These are phyloP conservation scores for Collariella sp. DNA, from an alignment of 495 filamentous ascomycete species.

Conservation along the genomic window DNA sequence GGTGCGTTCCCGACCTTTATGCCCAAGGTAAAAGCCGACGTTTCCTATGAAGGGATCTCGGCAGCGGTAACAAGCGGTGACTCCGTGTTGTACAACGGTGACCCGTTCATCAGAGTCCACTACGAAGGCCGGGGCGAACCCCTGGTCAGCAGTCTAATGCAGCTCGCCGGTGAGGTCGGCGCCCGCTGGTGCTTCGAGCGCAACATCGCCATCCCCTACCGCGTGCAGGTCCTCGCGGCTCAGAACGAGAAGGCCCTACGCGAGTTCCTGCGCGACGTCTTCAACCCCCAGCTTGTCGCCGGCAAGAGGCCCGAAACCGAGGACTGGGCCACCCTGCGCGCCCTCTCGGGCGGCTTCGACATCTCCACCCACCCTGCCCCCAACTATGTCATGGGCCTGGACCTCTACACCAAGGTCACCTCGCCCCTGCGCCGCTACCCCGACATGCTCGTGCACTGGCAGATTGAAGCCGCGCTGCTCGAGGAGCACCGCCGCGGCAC, in stretches of 20 bases:
- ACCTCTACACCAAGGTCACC: constrained; percentile 70
- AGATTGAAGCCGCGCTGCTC: constrained; percentile 74
- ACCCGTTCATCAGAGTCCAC: constrained; percentile 35
- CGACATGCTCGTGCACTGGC: constrained; percentile 84
- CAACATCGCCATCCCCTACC: constrained; percentile 69
- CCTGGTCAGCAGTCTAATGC: constrained; percentile 54
- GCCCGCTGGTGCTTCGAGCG: constrained; percentile 67
- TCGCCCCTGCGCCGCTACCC: constrained; percentile 76
- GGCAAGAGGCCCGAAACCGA: constrained; percentile 49
- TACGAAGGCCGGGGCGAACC: constrained; percentile 21
- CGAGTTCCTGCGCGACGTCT: constrained; percentile 40
- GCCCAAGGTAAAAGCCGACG: constrained; percentile 25
- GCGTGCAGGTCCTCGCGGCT: constrained; percentile 54
- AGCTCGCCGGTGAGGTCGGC: constrained; percentile 62
- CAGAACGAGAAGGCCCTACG: constrained; percentile 34
- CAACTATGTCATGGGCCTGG: constrained; percentile 54
- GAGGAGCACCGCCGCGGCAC: constrained; percentile 53
- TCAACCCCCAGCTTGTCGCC: constrained; percentile 43
- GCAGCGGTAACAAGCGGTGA: constrained; percentile 3
- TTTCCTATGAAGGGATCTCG: constrained; percentile 24
- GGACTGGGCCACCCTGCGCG: constrained; percentile 54
- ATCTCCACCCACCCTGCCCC: constrained; percentile 41
- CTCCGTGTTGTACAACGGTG: constrained; percentile 23
- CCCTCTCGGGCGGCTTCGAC: constrained; percentile 46
- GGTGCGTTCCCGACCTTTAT: constrained; percentile 33